A percentile compares a stretch with the other conserved stretches of the same genome.
Evolutionary conservation across 345 rosid genomes (phyloP).

Genomic region (Hibiscus syriacus): DNA sequence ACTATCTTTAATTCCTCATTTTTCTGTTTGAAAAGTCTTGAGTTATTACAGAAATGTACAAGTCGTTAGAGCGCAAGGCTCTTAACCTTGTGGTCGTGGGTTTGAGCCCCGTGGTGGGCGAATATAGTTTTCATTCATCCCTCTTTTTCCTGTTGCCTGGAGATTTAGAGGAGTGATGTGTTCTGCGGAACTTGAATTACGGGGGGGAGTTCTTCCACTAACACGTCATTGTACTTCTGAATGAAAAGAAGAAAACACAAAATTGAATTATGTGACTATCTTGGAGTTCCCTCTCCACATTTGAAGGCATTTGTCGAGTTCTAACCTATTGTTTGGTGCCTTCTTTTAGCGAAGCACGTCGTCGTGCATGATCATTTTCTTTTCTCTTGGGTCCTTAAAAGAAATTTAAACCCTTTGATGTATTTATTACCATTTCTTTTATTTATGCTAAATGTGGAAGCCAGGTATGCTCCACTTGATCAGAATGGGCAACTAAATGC

Average conservation of each 20-base stretch:
- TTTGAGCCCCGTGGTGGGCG: conserved; percentile 42
- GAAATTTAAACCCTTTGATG: not conserved
- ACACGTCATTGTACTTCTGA: not conserved
- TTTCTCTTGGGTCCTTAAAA: not conserved
- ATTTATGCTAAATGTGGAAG: conserved; percentile 3
- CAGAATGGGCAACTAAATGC: not conserved
- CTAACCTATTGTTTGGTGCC: not conserved
- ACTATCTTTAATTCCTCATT: too few species aligned
- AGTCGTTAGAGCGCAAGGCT: too few species aligned
- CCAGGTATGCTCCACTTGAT: conserved; percentile 5
- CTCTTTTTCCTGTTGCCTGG: too few species aligned
- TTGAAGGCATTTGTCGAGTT: not conserved
- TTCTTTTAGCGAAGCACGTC: not conserved
- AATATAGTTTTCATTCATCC: not conserved
- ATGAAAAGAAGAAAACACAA: not conserved
- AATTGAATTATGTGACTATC: not conserved
- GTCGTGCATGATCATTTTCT: not conserved
- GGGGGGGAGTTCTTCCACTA: not conserved
- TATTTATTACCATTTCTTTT: too few species aligned
- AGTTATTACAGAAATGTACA: too few species aligned
- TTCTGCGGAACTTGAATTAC: not conserved
- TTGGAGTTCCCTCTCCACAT: not conserved
- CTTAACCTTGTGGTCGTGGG: conserved; percentile 50
- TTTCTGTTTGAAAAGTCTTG: too few species aligned
- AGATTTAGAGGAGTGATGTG: too few species aligned